These are phyloP conservation scores for Pilatotrama ljubarskyi DNA, from an alignment of 768 basidiomycete genomes.

Conservation along the genomic window DNA sequence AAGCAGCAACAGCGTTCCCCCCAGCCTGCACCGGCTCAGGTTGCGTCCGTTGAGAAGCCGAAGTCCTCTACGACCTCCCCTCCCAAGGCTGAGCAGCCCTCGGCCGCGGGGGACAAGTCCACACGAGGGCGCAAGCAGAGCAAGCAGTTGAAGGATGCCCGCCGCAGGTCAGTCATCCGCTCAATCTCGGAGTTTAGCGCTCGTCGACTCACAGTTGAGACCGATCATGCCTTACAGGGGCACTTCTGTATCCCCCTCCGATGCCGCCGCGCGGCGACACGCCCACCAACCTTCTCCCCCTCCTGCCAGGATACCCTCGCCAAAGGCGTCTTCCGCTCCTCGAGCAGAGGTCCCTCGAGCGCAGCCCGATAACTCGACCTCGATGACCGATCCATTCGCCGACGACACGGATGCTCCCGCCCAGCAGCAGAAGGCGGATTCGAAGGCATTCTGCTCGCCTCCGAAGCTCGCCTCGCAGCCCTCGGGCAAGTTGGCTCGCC, in stretches of 20 bases:
- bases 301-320: constrained; percentile 48
- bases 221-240: constrained; percentile 37
- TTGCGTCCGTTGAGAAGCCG: constrained; percentile 32
- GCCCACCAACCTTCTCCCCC: constrained; percentile 65
- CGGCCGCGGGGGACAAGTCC: constrained; percentile 31
- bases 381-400: constrained; percentile 47
- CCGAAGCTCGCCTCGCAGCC: constrained; percentile 50
- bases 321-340: constrained; percentile 49
- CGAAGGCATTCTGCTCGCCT: constrained; percentile 31
- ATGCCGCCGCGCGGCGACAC: constrained; percentile 47
- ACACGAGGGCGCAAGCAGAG: constrained; percentile 35
- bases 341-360: constrained; percentile 20
- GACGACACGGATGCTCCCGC: constrained; percentile 41
- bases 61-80: constrained; percentile 24
- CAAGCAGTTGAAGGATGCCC: constrained; percentile 43
- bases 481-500: constrained; percentile 58
- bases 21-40: constrained; percentile 30
- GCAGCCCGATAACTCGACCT: constrained; percentile 33
- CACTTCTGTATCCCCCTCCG: constrained; percentile 44
- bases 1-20: constrained; percentile 35
- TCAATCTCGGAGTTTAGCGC: constrained; percentile 31
- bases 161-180: constrained; percentile 38
- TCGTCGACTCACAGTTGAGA: constrained; percentile 22
- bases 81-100: constrained; percentile 20
- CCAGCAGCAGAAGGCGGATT: constrained; percentile 28